These are phyloP conservation scores for Aspergillus sp. DNA, from an alignment of 2,329 filamentous ascomycete species.

Conservation along the genomic window DNA sequence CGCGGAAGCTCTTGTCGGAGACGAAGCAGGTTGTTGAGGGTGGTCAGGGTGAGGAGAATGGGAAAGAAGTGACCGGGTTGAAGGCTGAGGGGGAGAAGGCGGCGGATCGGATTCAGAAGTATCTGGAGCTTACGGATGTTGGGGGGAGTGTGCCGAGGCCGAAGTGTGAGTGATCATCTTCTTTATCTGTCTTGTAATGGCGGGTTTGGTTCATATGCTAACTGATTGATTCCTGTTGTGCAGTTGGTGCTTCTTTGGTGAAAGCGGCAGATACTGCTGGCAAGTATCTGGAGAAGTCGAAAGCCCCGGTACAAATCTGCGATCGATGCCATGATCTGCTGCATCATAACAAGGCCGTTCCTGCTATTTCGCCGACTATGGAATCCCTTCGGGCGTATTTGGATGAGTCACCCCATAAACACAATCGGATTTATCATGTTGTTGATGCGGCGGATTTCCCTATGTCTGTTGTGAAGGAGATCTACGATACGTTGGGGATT, in stretches of 20 bases:
- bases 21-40: slow-evolving; percentile 19
- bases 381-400: slow-evolving; percentile 81
- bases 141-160: slow-evolving; percentile 8
- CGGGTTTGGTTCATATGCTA: background rate
- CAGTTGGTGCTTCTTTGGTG: slow-evolving; percentile 27
- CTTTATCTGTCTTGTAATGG: background rate
- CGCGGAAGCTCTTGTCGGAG: slow-evolving; percentile 41
- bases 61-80: slow-evolving; percentile 10
- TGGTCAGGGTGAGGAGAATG: slow-evolving; percentile 11
- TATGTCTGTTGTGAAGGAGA: slow-evolving; percentile 80
- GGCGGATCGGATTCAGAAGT: slow-evolving; percentile 12
- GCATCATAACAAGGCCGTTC: slow-evolving; percentile 70
- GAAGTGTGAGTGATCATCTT: slow-evolving; percentile 14
- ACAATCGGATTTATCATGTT: slow-evolving; percentile 94
- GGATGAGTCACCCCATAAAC: slow-evolving; percentile 80
- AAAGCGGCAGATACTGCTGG: slow-evolving; percentile 23
- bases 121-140: slow-evolving; percentile 9
- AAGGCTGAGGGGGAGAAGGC: slow-evolving; percentile 12
- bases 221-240: background rate
- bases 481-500: slow-evolving; percentile 69
- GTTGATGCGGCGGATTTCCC: slow-evolving; percentile 96
- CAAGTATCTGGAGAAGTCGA: slow-evolving; percentile 24
- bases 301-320: slow-evolving; percentile 57
- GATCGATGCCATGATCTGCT: slow-evolving; percentile 82
- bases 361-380: slow-evolving; percentile 79